A percentile compares a stretch with the other conserved stretches of the same genome.
These are phyloP conservation scores for Clarireedia sp. DNA, from an alignment of 2,329 filamentous ascomycete genomes.

Conservation along the genomic window DNA sequence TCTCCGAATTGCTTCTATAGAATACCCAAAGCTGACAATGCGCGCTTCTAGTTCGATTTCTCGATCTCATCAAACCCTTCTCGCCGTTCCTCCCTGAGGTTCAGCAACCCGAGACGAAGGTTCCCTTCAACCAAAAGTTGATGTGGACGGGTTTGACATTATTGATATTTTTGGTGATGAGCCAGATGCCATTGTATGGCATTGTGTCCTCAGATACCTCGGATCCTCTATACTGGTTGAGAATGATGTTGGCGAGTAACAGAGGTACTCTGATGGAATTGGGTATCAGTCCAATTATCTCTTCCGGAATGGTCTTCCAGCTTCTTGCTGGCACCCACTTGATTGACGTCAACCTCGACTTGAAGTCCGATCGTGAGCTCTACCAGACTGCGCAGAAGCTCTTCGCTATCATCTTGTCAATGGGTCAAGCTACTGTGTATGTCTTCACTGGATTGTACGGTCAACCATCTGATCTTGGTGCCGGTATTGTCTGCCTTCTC, in stretches of 20 bases:
- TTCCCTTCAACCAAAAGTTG: slow-evolving; percentile 97
- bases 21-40: slow-evolving; percentile 19
- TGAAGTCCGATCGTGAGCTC: slow-evolving; percentile 98
- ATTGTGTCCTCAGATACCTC: slow-evolving; percentile 98
- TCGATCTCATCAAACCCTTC: slow-evolving; percentile 99
- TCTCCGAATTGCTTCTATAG: slow-evolving; percentile 13
- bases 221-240: slow-evolving; percentile 97
- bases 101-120: slow-evolving; percentile 95
- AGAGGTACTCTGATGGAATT: slow-evolving; percentile 92
- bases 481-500: slow-evolving; percentile 95
- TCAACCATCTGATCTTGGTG: slow-evolving; percentile 90
- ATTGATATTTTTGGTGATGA: slow-evolving; percentile 99
- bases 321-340: slow-evolving; percentile 98
- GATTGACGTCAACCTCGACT: slow-evolving; percentile 99
- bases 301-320: slow-evolving; percentile 99
- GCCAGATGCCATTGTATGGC: slow-evolving; percentile 98
- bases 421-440: slow-evolving; percentile 95
- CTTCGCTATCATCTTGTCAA: slow-evolving; percentile 93
- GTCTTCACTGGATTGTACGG: slow-evolving; percentile 98
- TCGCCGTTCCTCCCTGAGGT: slow-evolving; percentile 99
- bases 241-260: slow-evolving; percentile 99
- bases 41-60: slow-evolving; percentile 72
- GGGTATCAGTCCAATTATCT: slow-evolving; percentile 98
- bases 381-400: slow-evolving; percentile 99
- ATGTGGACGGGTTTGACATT: slow-evolving; percentile 94